These are phyloP conservation scores for Trichoderma koningii DNA, from an alignment of 2,329 filamentous ascomycete genomes.

Conservation along the genomic window DNA sequence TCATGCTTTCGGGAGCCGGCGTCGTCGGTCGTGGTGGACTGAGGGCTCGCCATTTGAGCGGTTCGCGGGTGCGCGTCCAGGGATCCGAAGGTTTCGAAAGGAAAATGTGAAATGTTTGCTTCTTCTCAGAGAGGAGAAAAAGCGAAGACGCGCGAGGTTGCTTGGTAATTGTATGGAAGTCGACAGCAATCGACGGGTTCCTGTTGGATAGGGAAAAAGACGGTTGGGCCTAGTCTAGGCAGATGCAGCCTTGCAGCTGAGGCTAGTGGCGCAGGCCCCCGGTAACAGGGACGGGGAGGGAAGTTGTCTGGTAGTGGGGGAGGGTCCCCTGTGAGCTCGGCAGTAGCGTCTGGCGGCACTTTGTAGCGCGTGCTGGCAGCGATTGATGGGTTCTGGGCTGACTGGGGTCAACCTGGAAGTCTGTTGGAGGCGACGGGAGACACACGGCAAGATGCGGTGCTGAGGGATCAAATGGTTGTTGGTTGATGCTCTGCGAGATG, in stretches of 20 bases:
- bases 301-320: no score
- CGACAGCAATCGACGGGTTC: no score
- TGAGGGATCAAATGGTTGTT: not conserved
- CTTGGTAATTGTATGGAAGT: no score
- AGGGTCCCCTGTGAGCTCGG: no score
- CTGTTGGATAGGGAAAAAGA: no score
- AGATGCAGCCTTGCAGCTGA: no score
- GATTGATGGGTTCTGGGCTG: not conserved
- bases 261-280: no score
- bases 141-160: not conserved
- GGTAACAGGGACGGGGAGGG: not conserved
- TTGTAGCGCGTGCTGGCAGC: not conserved
- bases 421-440: no score
- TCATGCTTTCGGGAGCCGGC: conserved; percentile 58
- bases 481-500: not conserved
- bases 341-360: no score
- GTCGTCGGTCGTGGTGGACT: conserved; percentile 51
- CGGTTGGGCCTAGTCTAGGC: no score
- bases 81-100: not conserved
- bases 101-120: not conserved
- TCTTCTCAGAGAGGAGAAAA: not conserved
- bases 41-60: conserved; percentile 57
- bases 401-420: no score
- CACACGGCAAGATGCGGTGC: no score
- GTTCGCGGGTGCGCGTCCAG: not conserved